Percentiles rank a stretch among this genome's conserved stretches.
Conservation (phyloP, 805 yeast genomes). For the Wickerhamiella alocasiicola region DNA sequence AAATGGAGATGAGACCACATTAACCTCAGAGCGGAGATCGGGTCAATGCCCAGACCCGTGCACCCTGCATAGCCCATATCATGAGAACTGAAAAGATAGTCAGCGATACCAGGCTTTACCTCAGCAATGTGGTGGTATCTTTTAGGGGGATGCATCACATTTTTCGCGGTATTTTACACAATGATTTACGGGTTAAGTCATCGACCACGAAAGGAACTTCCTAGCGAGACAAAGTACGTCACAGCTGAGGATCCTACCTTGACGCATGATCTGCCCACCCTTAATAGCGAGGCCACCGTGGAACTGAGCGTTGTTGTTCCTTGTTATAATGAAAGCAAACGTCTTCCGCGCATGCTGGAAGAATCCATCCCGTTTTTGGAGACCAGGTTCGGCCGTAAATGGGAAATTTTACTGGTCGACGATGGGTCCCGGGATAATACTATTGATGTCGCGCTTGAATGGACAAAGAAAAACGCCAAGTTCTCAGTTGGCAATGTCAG, state of each 20-base stretch:
- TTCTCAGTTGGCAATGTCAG: constrained; percentile 43
- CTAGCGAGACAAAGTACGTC: constrained; percentile 41
- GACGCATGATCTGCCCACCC: constrained; percentile 26
- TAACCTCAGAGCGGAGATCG: too few species aligned
- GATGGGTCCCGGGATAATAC: constrained; percentile 87
- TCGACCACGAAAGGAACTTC: constrained; percentile 43
- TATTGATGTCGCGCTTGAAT: constrained; percentile 51
- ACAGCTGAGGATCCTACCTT: constrained; percentile 34
- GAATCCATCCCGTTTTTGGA: constrained; percentile 39
- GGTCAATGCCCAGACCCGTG: too few species aligned
- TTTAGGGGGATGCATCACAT: neutral
- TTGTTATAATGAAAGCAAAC: constrained; percentile 74
- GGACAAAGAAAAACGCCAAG: constrained; percentile 29
- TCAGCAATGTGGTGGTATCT: neutral
- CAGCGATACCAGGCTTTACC: neutral
- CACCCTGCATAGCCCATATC: too few species aligned
- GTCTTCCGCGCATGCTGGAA: constrained; percentile 40
- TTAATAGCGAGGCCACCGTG: constrained; percentile 29
- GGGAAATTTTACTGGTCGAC: constrained; percentile 78
- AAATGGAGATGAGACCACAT: too few species aligned
- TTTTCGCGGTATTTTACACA: constrained; percentile 24
- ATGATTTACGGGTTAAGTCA: constrained; percentile 44
- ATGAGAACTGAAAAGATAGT: too few species aligned
- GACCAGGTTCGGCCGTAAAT: constrained; percentile 29
- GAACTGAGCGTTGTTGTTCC: constrained; percentile 75